A percentile compares a stretch with the other conserved stretches of the same genome.
Evolutionary conservation across 441 rosid species (phyloP).

Genomic region (Metrosideros polymorpha): DNA sequence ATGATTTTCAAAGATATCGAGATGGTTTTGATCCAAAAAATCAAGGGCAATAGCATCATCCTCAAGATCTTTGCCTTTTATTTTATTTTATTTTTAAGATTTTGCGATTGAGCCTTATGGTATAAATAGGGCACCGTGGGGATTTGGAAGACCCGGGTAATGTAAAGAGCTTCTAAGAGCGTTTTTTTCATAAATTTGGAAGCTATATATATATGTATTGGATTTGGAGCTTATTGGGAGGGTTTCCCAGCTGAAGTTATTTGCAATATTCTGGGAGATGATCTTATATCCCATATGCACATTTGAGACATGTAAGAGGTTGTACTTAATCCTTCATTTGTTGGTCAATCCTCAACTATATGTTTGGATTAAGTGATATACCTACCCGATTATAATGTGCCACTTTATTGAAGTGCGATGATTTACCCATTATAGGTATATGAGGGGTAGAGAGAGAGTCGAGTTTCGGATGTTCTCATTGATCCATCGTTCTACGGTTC

Average conservation of each 20-base stretch:
- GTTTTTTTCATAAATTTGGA: not conserved
- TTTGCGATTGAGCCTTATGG: not conserved
- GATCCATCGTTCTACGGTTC: not conserved
- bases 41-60: conserved; percentile 8
- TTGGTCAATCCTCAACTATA: not conserved
- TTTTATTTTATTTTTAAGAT: not conserved
- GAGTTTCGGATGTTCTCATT: too few species aligned
- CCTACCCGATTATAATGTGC: too few species aligned
- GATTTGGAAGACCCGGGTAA: not conserved
- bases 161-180: not conserved
- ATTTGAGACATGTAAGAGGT: not conserved
- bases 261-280: not conserved
- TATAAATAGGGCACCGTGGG: not conserved
- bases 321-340: not conserved
- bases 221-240: not conserved
- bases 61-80: not conserved
- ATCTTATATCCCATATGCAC: not conserved
- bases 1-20: conserved; percentile 26
- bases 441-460: too few species aligned
- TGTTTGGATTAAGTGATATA: not conserved
- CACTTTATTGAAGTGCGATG: too few species aligned
- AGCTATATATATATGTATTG: not conserved
- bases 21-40: conserved; percentile 15
- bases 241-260: not conserved
- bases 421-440: too few species aligned